Conservation (phyloP, 2,329 filamentous ascomycete species). For the Aspergillus niger region DNA sequence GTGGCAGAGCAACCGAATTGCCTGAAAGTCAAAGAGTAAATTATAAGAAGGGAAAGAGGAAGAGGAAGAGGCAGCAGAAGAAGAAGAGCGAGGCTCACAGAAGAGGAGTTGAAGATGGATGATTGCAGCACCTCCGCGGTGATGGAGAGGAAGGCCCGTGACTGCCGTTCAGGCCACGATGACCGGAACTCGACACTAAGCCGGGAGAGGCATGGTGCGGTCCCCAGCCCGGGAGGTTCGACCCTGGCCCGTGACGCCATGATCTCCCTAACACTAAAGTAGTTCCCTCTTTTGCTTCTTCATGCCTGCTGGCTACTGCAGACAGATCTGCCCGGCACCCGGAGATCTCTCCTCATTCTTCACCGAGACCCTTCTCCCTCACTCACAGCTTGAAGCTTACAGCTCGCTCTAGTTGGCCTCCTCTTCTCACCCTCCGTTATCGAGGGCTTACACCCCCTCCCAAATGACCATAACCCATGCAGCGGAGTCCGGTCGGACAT, state of each 20-base stretch:
- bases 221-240: conserved; percentile 26
- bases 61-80: neutral
- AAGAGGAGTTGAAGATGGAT: conserved; percentile 13
- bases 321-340: neutral
- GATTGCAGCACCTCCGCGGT: conserved; percentile 11
- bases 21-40: conserved; percentile 2
- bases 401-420: no score
- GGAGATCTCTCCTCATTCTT: neutral
- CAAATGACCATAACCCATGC: neutral
- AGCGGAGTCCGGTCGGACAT: neutral
- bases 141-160: conserved; percentile 15
- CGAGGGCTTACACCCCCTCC: neutral
- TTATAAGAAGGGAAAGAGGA: conserved; percentile 9
- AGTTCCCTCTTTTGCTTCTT: no score
- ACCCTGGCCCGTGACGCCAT: conserved; percentile 19
- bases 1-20: neutral
- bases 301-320: no score
- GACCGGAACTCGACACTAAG: conserved; percentile 37
- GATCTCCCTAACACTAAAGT: neutral
- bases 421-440: neutral
- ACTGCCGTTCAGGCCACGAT: conserved; percentile 42
- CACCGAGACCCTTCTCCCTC: neutral
- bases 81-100: conserved; percentile 1
- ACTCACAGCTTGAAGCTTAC: no score
- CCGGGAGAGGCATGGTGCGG: conserved; percentile 28